Evolutionary conservation across 31 red algal species (phyloP).

Genomic region (Odonthalia washingtoniensis): DNA sequence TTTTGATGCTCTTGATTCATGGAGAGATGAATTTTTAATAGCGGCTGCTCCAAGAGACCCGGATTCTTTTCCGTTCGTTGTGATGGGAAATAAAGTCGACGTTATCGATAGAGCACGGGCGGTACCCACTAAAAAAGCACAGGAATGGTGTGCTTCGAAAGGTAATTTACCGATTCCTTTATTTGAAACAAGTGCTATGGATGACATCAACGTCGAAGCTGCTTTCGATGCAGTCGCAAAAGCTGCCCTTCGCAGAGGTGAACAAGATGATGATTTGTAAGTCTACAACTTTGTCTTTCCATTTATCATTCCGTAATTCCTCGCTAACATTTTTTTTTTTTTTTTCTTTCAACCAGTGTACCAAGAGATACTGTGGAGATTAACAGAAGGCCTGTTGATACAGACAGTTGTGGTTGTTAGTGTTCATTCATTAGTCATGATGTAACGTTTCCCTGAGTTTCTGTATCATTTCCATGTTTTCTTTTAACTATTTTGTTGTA

Average conservation of each 20-base stretch:
- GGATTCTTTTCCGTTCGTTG: conserved; percentile 97
- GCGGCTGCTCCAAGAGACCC: conserved; percentile 78
- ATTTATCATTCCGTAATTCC: too few relatives aligned
- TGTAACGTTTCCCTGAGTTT: too few relatives aligned
- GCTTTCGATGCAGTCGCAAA: conserved; percentile 90
- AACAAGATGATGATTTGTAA: conserved; percentile 93
- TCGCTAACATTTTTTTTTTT: too few relatives aligned
- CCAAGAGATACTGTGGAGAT: conserved; percentile 12
- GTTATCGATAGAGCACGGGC: conserved; percentile 62
- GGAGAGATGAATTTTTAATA: conserved; percentile 97
- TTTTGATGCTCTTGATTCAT: conserved; percentile 88
- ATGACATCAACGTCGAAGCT: conserved; percentile 90
- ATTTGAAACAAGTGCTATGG: conserved; percentile 97
- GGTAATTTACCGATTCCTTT: conserved; percentile 65
- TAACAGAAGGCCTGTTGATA: not conserved
- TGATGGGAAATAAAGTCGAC: conserved; percentile 98
- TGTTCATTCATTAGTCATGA: too few relatives aligned
- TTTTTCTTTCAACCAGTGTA: too few relatives aligned
- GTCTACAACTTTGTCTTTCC: conserved; percentile 37
- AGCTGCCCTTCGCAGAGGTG: conserved; percentile 76
- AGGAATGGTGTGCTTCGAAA: conserved; percentile 86
- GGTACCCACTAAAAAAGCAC: conserved; percentile 77
- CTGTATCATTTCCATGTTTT: too few relatives aligned
- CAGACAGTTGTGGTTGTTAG: conserved; percentile 10
- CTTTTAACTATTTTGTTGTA: too few relatives aligned